These are phyloP conservation scores for Sporothrix pseudoabietina DNA, from an alignment of 2,329 filamentous ascomycete genomes.

Conservation along the genomic window DNA sequence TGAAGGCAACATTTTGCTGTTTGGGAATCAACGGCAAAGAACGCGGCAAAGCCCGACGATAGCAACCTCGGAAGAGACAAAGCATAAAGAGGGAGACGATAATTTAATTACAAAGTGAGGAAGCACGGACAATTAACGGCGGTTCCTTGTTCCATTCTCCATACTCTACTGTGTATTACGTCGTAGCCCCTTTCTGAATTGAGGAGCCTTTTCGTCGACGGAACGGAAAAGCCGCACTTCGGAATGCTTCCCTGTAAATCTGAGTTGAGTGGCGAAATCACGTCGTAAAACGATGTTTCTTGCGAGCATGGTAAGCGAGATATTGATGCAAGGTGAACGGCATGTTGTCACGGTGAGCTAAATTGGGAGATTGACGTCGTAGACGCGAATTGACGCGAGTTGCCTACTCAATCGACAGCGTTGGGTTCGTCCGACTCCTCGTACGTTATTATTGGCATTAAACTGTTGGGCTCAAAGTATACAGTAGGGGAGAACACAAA, in stretches of 20 bases:
- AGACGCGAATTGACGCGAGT: not conserved
- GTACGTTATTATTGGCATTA: not conserved
- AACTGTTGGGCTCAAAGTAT: not conserved
- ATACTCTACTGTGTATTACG: not conserved
- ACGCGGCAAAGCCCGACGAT: constrained; percentile 4
- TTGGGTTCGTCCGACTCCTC: not conserved
- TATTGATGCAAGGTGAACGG: not conserved
- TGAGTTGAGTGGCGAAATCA: not conserved
- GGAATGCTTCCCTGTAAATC: not conserved
- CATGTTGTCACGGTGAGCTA: not conserved
- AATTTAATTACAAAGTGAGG: not conserved
- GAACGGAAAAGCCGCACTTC: not conserved
- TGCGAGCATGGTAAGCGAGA: not conserved
- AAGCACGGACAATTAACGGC: constrained; percentile 4
- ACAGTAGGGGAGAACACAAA: too few relatives aligned
- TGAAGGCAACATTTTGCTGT: not conserved
- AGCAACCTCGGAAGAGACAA: constrained; percentile 19
- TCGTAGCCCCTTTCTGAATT: not conserved
- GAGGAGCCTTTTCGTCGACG: not conserved
- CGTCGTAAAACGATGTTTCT: not conserved
- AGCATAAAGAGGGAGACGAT: not conserved
- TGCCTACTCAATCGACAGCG: not conserved
- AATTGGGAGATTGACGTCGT: not conserved
- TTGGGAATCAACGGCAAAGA: not conserved
- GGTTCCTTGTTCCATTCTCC: not conserved